Evolutionary conservation across 2,329 filamentous ascomycete genomes (phyloP).

Genomic region (Colletotrichum cereale): DNA sequence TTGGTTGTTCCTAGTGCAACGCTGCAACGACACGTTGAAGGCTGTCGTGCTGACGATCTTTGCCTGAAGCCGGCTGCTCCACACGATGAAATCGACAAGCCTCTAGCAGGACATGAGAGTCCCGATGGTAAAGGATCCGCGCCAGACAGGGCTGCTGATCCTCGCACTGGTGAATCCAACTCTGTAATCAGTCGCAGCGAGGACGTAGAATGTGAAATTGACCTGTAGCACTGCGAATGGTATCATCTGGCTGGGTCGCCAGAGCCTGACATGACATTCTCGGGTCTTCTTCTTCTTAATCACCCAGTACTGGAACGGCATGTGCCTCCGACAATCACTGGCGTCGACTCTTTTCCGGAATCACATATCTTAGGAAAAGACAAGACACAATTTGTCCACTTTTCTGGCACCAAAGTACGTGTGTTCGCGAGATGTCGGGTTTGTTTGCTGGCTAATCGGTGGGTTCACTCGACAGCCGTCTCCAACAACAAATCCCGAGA

Average conservation of each 20-base stretch:
- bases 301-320: no score
- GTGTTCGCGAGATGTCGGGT: no score
- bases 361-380: no score
- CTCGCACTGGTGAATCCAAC: slow-evolving; percentile 80
- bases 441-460: no score
- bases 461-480: no score
- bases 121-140: slow-evolving; percentile 84
- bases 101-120: slow-evolving; percentile 91
- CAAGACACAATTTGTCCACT: no score
- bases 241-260: neutral
- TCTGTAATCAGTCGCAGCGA: neutral
- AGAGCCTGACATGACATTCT: no score
- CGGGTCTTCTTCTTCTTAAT: no score
- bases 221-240: neutral
- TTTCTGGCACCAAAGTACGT: no score
- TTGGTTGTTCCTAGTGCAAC: slow-evolving; percentile 51
- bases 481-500: no score
- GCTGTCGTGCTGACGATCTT: slow-evolving; percentile 78
- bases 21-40: slow-evolving; percentile 89
- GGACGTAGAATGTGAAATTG: neutral
- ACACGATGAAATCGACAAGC: slow-evolving; percentile 84
- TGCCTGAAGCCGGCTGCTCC: slow-evolving; percentile 80
- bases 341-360: no score
- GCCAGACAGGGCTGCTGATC: slow-evolving; percentile 79
- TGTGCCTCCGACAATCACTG: no score